Conservation (phyloP, 1,284 basidiomycete genomes). For the Ceraceosorus guamensis region DNA sequence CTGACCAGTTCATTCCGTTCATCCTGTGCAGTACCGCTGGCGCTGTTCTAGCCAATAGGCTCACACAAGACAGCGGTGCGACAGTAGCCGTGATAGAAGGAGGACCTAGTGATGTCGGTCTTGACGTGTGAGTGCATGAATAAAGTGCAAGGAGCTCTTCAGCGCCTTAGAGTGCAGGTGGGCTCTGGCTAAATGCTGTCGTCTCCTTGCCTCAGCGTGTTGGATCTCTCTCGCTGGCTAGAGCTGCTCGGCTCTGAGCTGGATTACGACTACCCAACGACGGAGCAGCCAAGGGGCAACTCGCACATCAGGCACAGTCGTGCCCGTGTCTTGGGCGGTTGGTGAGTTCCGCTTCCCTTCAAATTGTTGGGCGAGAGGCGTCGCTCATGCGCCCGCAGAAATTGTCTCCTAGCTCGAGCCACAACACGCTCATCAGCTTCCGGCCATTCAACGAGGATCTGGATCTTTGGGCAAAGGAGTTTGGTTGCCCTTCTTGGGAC, state of each 20-base stretch:
- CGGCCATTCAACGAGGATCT: conserved; percentile 48
- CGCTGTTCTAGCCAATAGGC: conserved; percentile 46
- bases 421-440: conserved; percentile 50
- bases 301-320: conserved; percentile 49
- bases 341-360: conserved; percentile 5
- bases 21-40: conserved; percentile 40
- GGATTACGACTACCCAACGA: conserved; percentile 48
- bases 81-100: conserved; percentile 49
- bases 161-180: neutral
- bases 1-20: neutral
- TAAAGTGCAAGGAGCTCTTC: neutral
- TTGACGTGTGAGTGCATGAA: conserved; percentile 24
- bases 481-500: conserved; percentile 43
- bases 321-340: conserved; percentile 47
- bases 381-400: too few species aligned
- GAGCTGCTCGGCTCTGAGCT: conserved; percentile 47
- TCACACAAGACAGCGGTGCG: conserved; percentile 45
- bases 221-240: conserved; percentile 47
- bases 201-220: conserved; percentile 20
- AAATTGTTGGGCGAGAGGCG: too few species aligned
- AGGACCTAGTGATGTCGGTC: conserved; percentile 42
- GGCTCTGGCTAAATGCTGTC: neutral
- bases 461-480: conserved; percentile 45
- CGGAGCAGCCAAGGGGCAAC: conserved; percentile 47
- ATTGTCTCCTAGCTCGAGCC: conserved; percentile 22